phyloP scores from a whole-genome alignment of 2,329 filamentous ascomycete species.

The Raffaelea albimanens region DNA sequence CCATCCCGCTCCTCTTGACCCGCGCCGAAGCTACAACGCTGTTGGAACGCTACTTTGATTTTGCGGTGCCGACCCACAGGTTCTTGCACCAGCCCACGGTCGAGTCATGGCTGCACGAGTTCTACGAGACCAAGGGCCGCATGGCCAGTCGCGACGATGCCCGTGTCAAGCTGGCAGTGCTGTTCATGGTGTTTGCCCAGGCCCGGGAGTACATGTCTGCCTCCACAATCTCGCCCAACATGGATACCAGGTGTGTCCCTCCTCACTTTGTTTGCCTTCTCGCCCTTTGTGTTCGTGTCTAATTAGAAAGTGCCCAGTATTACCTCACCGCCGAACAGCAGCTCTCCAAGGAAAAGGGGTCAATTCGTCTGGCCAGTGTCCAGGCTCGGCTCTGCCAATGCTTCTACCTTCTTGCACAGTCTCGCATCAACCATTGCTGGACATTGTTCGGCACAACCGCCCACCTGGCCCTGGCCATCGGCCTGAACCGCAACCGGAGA shows the following conservation, averaged over 20 bases:
- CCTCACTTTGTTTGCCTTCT: too few species aligned
- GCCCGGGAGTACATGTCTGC: slow-evolving; percentile 1
- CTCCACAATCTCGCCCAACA: not conserved
- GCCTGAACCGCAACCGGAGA: slow-evolving; percentile 28
- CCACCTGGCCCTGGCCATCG: slow-evolving; percentile 26
- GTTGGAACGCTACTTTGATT: slow-evolving; percentile 20
- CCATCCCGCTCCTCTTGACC: slow-evolving; percentile 1
- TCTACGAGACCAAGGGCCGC: slow-evolving; percentile 30
- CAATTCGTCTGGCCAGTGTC: slow-evolving; percentile 27
- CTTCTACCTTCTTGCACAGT: slow-evolving; percentile 32
- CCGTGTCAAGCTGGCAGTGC: not conserved
- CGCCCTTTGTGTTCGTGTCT: too few species aligned
- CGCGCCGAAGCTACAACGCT: not conserved
- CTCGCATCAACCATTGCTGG: slow-evolving; percentile 38
- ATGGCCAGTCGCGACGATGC: slow-evolving; percentile 18
- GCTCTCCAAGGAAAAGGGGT: slow-evolving; percentile 27
- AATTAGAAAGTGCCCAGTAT: not conserved
- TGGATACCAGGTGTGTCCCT: not conserved
- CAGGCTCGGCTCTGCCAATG: slow-evolving; percentile 32
- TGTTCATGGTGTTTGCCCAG: slow-evolving; percentile 1
- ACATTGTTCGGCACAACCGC: slow-evolving; percentile 32
- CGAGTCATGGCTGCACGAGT: slow-evolving; percentile 27
- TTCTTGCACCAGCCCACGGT: slow-evolving; percentile 28
- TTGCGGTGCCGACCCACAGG: slow-evolving; percentile 24
- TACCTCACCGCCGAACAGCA: slow-evolving; percentile 28